A percentile compares a stretch with the other conserved stretches of the same genome.
Conservation (phyloP, 2,329 filamentous ascomycete species). For the Aureobasidium musti region DNA sequence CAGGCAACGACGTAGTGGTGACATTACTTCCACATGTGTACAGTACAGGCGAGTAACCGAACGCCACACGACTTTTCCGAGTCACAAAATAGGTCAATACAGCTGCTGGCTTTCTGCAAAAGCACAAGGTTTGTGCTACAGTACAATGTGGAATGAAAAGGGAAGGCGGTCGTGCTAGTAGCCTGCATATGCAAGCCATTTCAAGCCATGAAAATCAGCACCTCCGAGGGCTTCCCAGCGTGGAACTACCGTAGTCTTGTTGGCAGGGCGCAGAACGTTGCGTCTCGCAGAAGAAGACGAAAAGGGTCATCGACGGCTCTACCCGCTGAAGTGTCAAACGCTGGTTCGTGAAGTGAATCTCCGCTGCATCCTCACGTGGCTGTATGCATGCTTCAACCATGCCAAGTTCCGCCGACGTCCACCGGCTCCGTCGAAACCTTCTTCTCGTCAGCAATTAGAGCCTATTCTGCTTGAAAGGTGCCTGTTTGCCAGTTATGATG, state of each 20-base stretch:
- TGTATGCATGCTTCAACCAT: background rate
- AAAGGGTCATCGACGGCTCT: conserved; percentile 8
- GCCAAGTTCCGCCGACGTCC: background rate
- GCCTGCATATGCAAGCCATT: conserved; percentile 5
- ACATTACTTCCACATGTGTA: background rate
- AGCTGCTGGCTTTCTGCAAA: background rate
- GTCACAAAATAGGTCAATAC: conserved; percentile 7
- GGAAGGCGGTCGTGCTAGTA: background rate
- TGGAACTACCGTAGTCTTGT: background rate
- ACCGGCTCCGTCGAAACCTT: background rate
- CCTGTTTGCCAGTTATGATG: background rate
- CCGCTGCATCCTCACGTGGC: background rate
- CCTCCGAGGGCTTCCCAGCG: background rate
- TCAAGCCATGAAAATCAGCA: background rate
- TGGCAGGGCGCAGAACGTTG: background rate
- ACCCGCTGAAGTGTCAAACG: conserved; percentile 6
- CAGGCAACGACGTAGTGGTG: conserved; percentile 12
- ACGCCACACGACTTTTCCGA: background rate
- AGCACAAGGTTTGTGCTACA: background rate
- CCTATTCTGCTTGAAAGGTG: background rate
- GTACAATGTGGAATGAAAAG: background rate
- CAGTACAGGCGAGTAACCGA: background rate
- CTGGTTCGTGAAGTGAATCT: background rate
- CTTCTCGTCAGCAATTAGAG: no score
- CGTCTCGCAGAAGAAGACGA: background rate